These are phyloP conservation scores for Filobasidium uniguttulatum DNA, from an alignment of 1,284 basidiomycete genomes.

Conservation along the genomic window DNA sequence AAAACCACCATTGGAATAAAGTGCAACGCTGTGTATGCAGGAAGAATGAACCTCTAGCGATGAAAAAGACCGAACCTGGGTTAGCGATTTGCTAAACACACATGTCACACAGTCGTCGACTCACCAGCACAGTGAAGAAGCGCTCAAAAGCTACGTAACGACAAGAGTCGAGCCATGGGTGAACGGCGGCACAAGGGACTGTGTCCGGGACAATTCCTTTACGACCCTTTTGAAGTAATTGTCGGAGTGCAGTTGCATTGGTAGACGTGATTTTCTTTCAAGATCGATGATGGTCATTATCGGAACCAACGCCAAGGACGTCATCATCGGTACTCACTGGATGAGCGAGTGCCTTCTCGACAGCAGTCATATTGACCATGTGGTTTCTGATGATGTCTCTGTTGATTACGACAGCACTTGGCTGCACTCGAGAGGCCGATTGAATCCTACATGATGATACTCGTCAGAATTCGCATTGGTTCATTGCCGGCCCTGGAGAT, in stretches of 20 bases:
- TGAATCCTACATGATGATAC: conserved; percentile 40
- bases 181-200: conserved; percentile 53
- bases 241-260: conserved; percentile 20
- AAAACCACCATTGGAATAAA: conserved; percentile 73
- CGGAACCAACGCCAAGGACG: background rate
- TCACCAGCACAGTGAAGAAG: conserved; percentile 58
- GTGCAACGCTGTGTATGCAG: conserved; percentile 75
- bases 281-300: no score
- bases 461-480: background rate
- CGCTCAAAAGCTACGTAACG: conserved; percentile 52
- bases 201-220: conserved; percentile 33
- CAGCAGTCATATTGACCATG: conserved; percentile 44
- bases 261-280: conserved; percentile 23
- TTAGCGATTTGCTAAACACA: background rate
- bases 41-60: conserved; percentile 50
- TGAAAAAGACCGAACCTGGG: background rate
- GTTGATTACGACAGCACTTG: conserved; percentile 50
- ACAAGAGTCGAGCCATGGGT: conserved; percentile 67
- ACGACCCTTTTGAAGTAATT: conserved; percentile 22
- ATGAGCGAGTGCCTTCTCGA: conserved; percentile 46
- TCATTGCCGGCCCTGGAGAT: background rate
- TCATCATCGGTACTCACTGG: conserved; percentile 35
- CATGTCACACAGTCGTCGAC: conserved; percentile 5
- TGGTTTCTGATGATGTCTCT: conserved; percentile 48
- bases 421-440: conserved; percentile 53